Percentiles rank a stretch among this genome's conserved stretches.
phyloP scores from a whole-genome alignment of 192 early-diverging fungal genomes.

The Gigaspora rosea region DNA sequence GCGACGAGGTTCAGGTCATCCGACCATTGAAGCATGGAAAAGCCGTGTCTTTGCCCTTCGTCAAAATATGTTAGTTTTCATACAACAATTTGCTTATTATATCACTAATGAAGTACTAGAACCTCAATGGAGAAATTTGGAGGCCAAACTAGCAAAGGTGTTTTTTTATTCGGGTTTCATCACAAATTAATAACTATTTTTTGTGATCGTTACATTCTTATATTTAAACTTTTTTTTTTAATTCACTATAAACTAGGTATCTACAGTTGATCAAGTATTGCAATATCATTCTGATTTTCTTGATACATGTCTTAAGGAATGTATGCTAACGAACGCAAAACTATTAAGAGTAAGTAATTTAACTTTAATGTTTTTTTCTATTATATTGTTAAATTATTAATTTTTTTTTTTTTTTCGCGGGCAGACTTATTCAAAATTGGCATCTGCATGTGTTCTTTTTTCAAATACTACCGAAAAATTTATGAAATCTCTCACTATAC shows the following conservation, averaged over 20 bases:
- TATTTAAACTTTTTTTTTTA: background rate
- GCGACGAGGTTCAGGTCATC: conserved; percentile 47
- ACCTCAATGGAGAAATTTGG: conserved; percentile 81
- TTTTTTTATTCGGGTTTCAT: background rate
- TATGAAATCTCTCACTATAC: conserved; percentile 40
- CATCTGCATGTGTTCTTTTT: conserved; percentile 61
- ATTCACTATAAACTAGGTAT: conserved; percentile 36
- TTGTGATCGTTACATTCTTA: background rate
- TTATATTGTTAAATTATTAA: background rate
- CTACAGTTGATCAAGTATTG: conserved; percentile 88
- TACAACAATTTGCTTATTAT: conserved; percentile 91
- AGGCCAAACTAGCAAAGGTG: conserved; percentile 59
- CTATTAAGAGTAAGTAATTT: conserved; percentile 70
- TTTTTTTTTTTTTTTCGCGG: background rate
- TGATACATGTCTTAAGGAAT: conserved; percentile 87
- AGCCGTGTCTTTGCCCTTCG: conserved; percentile 72
- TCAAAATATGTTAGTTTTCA: conserved; percentile 83
- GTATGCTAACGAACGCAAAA: conserved; percentile 82
- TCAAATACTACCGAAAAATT: conserved; percentile 59
- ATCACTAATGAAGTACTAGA: conserved; percentile 92
- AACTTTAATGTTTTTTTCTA: background rate
- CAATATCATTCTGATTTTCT: conserved; percentile 80
- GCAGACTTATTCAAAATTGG: conserved; percentile 68
- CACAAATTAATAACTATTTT: background rate
- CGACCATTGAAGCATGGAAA: conserved; percentile 54